Conservation (phyloP, 805 yeast species). For the Metschnikowia anglica region DNA sequence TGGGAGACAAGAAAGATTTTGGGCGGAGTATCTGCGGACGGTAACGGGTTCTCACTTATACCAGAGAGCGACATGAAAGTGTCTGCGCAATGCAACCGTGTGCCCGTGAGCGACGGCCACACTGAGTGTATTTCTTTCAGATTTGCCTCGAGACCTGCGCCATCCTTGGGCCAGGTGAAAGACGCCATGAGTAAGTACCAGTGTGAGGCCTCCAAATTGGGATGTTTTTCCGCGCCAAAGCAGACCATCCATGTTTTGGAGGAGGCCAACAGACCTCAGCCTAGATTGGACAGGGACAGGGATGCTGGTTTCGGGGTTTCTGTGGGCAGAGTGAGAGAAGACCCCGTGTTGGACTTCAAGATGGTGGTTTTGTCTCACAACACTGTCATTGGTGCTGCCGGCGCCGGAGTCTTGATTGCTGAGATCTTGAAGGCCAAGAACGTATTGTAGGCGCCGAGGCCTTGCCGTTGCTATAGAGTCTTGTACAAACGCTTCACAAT, state of each 20-base stretch:
- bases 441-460: too few species aligned
- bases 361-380: constrained; percentile 98
- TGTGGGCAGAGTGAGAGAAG: constrained; percentile 92
- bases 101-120: constrained; percentile 96
- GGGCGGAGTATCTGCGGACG: constrained; percentile 57
- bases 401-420: constrained; percentile 94
- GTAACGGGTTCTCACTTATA: constrained; percentile 55
- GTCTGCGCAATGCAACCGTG: constrained; percentile 95
- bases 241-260: constrained; percentile 90
- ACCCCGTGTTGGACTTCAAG: constrained; percentile 89
- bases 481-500: too few species aligned
- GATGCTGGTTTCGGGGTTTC: constrained; percentile 92
- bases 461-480: too few species aligned
- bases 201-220: constrained; percentile 77
- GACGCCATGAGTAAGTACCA: constrained; percentile 65
- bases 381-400: constrained; percentile 98
- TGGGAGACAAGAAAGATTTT: constrained; percentile 97
- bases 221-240: constrained; percentile 91
- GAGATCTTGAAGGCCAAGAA: constrained; percentile 80
- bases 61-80: constrained; percentile 74
- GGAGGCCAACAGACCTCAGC: constrained; percentile 93
- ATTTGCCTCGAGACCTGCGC: constrained; percentile 81
- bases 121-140: constrained; percentile 89
- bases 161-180: constrained; percentile 79
- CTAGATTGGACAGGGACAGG: constrained; percentile 93